phyloP scores from a whole-genome alignment of 805 yeast genomes.

The Pichia deserticola region DNA sequence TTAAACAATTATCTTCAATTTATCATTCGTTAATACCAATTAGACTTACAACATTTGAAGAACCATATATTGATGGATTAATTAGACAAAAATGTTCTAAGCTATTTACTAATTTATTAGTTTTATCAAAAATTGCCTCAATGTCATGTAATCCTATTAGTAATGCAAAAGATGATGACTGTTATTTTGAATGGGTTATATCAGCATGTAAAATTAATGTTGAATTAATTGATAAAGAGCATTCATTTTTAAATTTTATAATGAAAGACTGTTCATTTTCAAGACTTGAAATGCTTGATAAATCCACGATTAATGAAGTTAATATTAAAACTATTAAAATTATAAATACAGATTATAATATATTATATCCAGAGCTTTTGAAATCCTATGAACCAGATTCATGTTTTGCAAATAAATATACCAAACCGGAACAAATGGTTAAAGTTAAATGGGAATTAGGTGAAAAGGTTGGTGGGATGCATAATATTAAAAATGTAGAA shows the following conservation, averaged over 20 bases:
- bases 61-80: slow-evolving; percentile 21
- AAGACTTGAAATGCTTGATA: slow-evolving; percentile 56
- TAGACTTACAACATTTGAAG: slow-evolving; percentile 35
- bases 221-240: slow-evolving; percentile 55
- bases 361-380: slow-evolving; percentile 65
- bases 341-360: slow-evolving; percentile 49
- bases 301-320: slow-evolving; percentile 57
- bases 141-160: slow-evolving; percentile 20
- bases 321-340: slow-evolving; percentile 60
- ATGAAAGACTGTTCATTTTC: slow-evolving; percentile 54
- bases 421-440: slow-evolving; percentile 28
- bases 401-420: slow-evolving; percentile 12
- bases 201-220: slow-evolving; percentile 63
- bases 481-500: slow-evolving; percentile 62
- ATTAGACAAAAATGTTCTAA: slow-evolving; percentile 32
- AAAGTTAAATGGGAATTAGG: slow-evolving; percentile 68
- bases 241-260: slow-evolving; percentile 59
- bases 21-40: slow-evolving; percentile 33
- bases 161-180: slow-evolving; percentile 14
- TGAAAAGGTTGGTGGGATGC: slow-evolving; percentile 84
- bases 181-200: slow-evolving; percentile 47
- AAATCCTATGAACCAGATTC: slow-evolving; percentile 34
- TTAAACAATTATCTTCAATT: slow-evolving; percentile 9
- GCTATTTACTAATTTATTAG: slow-evolving; percentile 35
- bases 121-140: slow-evolving; percentile 35